phyloP scores from a whole-genome alignment of 257 asterid species.

The Gentiana dahurica region DNA sequence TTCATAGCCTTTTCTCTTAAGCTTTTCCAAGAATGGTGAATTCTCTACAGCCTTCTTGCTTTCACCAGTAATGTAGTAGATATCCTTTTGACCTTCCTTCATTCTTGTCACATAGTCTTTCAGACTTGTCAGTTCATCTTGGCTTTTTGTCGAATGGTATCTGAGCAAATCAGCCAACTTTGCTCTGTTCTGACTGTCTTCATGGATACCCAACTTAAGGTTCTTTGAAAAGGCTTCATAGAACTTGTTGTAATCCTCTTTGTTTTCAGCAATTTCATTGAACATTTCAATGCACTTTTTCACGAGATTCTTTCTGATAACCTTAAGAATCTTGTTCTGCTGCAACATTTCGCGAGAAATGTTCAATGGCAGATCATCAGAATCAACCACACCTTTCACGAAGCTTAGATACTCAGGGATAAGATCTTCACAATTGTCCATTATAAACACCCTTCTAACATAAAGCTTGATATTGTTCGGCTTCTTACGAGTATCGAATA shows the following conservation, averaged over 20 bases:
- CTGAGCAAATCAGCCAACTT: slow-evolving; percentile 64
- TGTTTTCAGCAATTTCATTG: slow-evolving; percentile 66
- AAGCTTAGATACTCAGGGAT: slow-evolving; percentile 70
- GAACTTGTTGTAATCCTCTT: slow-evolving; percentile 67
- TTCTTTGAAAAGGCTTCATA: slow-evolving; percentile 77
- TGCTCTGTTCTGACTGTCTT: slow-evolving; percentile 65
- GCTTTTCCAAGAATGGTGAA: slow-evolving; percentile 67
- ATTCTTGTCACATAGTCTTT: slow-evolving; percentile 79
- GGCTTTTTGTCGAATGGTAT: slow-evolving; percentile 65
- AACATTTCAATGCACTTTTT: slow-evolving; percentile 87
- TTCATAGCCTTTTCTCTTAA: slow-evolving; percentile 75
- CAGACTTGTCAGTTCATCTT: slow-evolving; percentile 70
- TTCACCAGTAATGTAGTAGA: slow-evolving; percentile 70
- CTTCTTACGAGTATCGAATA: slow-evolving; percentile 64
- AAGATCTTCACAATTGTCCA: slow-evolving; percentile 76
- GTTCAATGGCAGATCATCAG: slow-evolving; percentile 73
- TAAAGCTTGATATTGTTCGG: slow-evolving; percentile 71
- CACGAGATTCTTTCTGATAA: slow-evolving; percentile 65
- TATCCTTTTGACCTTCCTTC: slow-evolving; percentile 84
- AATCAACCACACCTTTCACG: slow-evolving; percentile 70
- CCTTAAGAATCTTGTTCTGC: slow-evolving; percentile 73
- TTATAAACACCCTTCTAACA: slow-evolving; percentile 67
- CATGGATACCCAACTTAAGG: slow-evolving; percentile 68
- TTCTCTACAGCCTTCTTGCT: slow-evolving; percentile 75
- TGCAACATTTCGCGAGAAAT: slow-evolving; percentile 73